A percentile compares a stretch with the other conserved stretches of the same genome.
These are phyloP conservation scores for Dryadomyces quercus-mongolicae DNA, from an alignment of 2,329 filamentous ascomycete genomes.

Conservation along the genomic window DNA sequence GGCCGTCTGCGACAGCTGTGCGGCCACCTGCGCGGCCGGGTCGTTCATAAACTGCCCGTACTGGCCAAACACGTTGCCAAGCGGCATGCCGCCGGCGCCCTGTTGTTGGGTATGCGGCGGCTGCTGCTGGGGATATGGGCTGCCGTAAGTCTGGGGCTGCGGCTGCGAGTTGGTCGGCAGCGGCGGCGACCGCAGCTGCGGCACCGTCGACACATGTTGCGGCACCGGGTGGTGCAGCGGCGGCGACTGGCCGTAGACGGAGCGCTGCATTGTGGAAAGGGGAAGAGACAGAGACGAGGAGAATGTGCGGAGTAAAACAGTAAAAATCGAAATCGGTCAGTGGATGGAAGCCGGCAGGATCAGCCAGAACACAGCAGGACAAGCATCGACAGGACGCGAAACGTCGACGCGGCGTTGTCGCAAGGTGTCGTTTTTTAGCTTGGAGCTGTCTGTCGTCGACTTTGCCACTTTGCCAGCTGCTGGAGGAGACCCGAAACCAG, in stretches of 20 bases:
- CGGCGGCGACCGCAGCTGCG: constrained; percentile 88
- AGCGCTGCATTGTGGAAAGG: constrained; percentile 62
- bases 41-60: constrained; percentile 95
- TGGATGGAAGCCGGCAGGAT: no score
- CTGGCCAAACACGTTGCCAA: constrained; percentile 48
- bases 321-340: background rate
- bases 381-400: no score
- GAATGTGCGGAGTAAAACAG: background rate
- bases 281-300: background rate
- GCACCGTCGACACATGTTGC: constrained; percentile 96
- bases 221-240: constrained; percentile 94
- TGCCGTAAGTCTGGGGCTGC: constrained; percentile 50
- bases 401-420: background rate
- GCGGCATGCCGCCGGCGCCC: constrained; percentile 29
- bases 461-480: no score
- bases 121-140: constrained; percentile 52
- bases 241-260: constrained; percentile 75
- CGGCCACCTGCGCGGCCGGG: constrained; percentile 85
- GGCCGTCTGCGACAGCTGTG: constrained; percentile 86
- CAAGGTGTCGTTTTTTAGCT: background rate
- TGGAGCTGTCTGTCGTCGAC: background rate
- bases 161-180: constrained; percentile 60
- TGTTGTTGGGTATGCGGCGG: constrained; percentile 43
- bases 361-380: no score
- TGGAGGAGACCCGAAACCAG: no score